A percentile compares a stretch with the other conserved stretches of the same genome.
Evolutionary conservation across 805 yeast species (phyloP).

Genomic region (Ogataea ramenticola): DNA sequence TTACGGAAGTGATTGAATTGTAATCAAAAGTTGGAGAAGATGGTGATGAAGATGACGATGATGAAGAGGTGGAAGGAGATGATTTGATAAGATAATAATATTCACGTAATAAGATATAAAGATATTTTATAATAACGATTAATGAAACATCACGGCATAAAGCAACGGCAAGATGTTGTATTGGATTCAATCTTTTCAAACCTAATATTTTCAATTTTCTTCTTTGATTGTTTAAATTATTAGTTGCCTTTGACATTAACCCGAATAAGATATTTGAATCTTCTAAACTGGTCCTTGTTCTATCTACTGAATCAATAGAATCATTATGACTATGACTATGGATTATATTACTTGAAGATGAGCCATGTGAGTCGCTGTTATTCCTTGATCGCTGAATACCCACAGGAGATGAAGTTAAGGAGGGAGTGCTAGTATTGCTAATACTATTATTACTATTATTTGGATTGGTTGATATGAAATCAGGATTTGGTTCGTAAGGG

Average conservation of each 20-base stretch:
- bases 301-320: not conserved
- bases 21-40: not conserved
- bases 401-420: too few relatives aligned
- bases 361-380: not conserved
- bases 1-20: slow-evolving; percentile 42
- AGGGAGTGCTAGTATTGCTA: too few relatives aligned
- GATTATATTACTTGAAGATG: too few relatives aligned
- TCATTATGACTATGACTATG: not conserved
- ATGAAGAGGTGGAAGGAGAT: too few relatives aligned
- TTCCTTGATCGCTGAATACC: not conserved
- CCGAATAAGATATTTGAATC: slow-evolving; percentile 12
- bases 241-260: slow-evolving; percentile 19
- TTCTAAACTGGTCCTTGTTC: not conserved
- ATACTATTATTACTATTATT: not conserved
- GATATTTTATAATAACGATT: slow-evolving; percentile 19
- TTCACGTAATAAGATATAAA: slow-evolving; percentile 17
- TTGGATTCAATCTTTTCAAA: slow-evolving; percentile 61
- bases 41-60: too few relatives aligned
- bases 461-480: not conserved
- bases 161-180: slow-evolving; percentile 70
- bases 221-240: slow-evolving; percentile 19
- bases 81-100: slow-evolving; percentile 18
- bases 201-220: slow-evolving; percentile 51
- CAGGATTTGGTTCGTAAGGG: not conserved
- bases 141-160: slow-evolving; percentile 74